Evolutionary conservation across 805 yeast genomes (phyloP), one percentile per base, ranked within the genome.

Genomic region (Cyberlindnera suaveolens): DNA sequence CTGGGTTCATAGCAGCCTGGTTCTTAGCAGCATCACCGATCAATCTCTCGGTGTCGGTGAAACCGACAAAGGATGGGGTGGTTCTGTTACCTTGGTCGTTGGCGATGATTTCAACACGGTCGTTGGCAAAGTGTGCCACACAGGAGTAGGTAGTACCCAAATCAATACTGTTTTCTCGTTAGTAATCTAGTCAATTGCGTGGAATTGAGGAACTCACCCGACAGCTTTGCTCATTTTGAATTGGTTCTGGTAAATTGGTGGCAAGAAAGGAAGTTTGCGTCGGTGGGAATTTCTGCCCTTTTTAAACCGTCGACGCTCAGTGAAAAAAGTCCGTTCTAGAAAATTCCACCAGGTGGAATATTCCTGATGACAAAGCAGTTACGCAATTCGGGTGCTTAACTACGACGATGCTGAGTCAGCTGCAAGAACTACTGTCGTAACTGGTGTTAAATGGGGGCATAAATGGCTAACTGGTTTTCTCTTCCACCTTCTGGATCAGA

Each of bases 71-170:
- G 29, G 96, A 90, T 45, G 97, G 96, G 45, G 97, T 90, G 47
- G 90, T 89, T 78, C 97, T 87, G 80, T 89, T 89, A 81, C 97
- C 97, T 76, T 89, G 97, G 69, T 90, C 97, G 67, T 89, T 89
- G 61, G 97, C 96, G 64, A 89, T 85, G 68, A 89, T 90, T 71
- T 90, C 97, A 42, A 90, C 97, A 65, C 85, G 77, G 57, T 91
- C 95, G 63, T 85, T 85, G 60, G 88, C 75, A 75, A 88, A 88
- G 64, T 88, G 95, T 58, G 96, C 96, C 51, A 89, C 96, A 80
- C 96, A 89, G 41, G 96, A 88, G 75, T 88, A 49, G 43, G 52
- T 49, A 44, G 52, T 49, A 49, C 52, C 52, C 49, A 48, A 48
- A 36, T 48, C 52, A 88, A 48, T 48, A 33, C 35, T 33, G 7